Conservation (phyloP, 2,329 filamentous ascomycete species). For the Dactylellina haptotyla region DNA sequence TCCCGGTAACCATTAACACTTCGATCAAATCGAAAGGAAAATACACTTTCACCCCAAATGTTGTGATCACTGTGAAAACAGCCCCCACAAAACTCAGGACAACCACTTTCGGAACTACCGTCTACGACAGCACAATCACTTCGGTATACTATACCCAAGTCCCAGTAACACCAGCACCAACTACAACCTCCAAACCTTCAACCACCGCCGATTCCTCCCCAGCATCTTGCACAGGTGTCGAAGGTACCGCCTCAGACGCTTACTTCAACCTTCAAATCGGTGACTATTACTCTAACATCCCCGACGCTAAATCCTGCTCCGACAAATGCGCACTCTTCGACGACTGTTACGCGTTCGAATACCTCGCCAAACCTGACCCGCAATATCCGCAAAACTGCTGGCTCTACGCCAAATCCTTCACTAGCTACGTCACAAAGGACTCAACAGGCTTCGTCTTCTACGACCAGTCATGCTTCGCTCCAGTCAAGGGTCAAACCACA, state of each 20-base stretch:
- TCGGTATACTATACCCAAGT: constrained; percentile 21
- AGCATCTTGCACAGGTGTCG: constrained; percentile 10
- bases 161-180: not conserved
- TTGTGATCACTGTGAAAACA: constrained; percentile 19
- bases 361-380: constrained; percentile 20
- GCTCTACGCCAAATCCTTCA: constrained; percentile 19
- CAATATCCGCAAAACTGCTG: constrained; percentile 32
- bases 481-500: not conserved
- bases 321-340: constrained; percentile 24
- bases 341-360: constrained; percentile 31
- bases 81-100: constrained; percentile 27
- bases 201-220: not conserved
- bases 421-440: constrained; percentile 11
- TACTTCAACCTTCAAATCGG: constrained; percentile 40
- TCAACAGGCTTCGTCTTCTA: constrained; percentile 23
- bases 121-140: constrained; percentile 4
- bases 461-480: constrained; percentile 27
- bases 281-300: constrained; percentile 26
- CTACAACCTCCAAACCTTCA: not conserved
- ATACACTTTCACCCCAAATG: constrained; percentile 28
- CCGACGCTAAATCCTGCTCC: constrained; percentile 25
- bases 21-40: constrained; percentile 25
- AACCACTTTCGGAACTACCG: constrained; percentile 20
- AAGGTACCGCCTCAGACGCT: constrained; percentile 20
- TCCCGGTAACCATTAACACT: constrained; percentile 26